Evolutionary conservation across 768 basidiomycete species (phyloP), one percentile per base, ranked within the genome.

Genomic region (Trametes gibbosa): DNA sequence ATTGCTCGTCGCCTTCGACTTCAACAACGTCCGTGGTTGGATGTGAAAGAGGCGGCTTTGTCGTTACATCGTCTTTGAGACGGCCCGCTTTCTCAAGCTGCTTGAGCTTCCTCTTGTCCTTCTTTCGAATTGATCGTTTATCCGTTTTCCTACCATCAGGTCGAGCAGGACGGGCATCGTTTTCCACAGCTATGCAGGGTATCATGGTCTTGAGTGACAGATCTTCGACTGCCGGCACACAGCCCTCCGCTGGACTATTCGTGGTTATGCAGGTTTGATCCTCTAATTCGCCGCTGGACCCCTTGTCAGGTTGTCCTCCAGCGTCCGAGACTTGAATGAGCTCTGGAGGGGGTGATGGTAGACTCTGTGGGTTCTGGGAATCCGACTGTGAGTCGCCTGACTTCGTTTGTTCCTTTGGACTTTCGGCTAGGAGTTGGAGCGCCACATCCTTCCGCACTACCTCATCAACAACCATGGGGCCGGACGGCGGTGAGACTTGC

Each of bases 311-410:
- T 10, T 23, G 14, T 4, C 21, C 24, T 2, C 3, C 25, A n/a
- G 39, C 1, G 25, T 32, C 29, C 10, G 1, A 23, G 3, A 27
- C 50, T 12, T 27, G 23, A 10, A 3, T n/a, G 9, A 24, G 8
- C 17, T 54, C 59, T 4, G 59, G 47, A 40, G 58, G 59, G 7
- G 59, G 59, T 1, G 59, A 60, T 21, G 59, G 59, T 0, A 55
- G 53, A 10, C 53, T 60, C 41, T 55, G 59, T 0, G 59, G 59
- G 14, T 60, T 60, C n/a, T 54, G 53, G 6, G 59, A 43, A 27
- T 54, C 59, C 5, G 29, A 21, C 6, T 25, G 29, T 0, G 48
- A 12, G 23, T 19, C 23, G 17, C 24, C 5, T 8, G 51, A n/a
- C 1, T 58, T 25, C 14, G 21, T 16, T 14, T 21, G 42, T 6